Evolutionary conservation across 1,139 yeast species (phyloP), one percentile per base, ranked within the genome.

Genomic region (Yamadazyma atmosphaerica): DNA sequence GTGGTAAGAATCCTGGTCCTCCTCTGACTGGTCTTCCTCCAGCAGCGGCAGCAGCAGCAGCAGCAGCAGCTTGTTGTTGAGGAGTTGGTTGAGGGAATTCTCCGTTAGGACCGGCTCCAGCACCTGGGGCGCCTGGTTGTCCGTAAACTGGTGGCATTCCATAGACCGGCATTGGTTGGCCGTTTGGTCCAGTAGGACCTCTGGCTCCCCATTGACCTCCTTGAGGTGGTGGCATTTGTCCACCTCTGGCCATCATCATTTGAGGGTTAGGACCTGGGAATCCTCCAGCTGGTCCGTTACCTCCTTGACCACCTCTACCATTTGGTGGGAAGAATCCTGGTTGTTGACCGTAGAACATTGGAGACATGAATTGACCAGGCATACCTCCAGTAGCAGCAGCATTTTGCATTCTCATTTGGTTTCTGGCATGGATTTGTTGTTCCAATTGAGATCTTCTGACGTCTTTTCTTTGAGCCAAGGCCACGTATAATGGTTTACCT

Each of bases 391-490:
- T 76, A 50, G 85, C 86, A 52, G 86, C 88, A 67, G 87, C 89
- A 68, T 89, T 96, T 78, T 90, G 98, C 81, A 89, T 80, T 77
- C 98, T 87, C 84, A 90, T 82, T 74, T 92, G 98, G 81, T 88
- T 89, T 79, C 96, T 87, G 54, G 97, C 98, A 69, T 87, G 95
- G 63, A 89, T 86, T 73, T 92, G 98, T 76, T 94, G 98, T 68
- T 89, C 94, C 65, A 94, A 79, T 77, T 92, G 98, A 58, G 89
- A 81, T 66, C 96, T 87, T 81, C 99, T 89, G 47, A 88, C 96
- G 61, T 92, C 98, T 77, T 89, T 90, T 72, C 97, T 87, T 81
- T 92, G 98, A 58, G 98, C 98, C 63, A 94, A 83, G 50, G 98
- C 97, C 70, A 92, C 99, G 67, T 92, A 92, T 64, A 92, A 79